Base-by-base conservation (phyloP, 441 rosid genomes). In the Euphorbia celastroides region DNA sequence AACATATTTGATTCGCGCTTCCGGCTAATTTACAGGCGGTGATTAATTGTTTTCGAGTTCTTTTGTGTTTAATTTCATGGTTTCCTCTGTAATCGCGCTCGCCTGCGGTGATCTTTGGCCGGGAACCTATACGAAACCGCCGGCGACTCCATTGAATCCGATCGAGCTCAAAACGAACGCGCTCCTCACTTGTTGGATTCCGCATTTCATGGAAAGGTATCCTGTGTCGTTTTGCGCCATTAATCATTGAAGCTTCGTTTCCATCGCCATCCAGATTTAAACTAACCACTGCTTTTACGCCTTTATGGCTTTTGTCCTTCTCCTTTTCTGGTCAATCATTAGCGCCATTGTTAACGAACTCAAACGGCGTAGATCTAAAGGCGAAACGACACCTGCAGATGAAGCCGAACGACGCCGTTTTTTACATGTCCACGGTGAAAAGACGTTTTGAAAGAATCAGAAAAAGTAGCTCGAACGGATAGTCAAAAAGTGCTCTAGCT, bases 201-300 rank as follows among this genome's bases (percentile, higher is more conserved):
- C 4, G 38, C 5, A 34, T 3, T 34, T 34, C 38, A 3, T 4
- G 4, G 38, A 34, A 34, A 34, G 11, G 12, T 1, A 38, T 38
- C 12, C 44, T 38, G 8, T 38, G 81, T 81, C 80, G 74, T 79
- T 74, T 77, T 67, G 61, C 30, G 72, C 74, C 79, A 68, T 75
- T 46, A 56, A 63, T 32, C 64, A 54, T 27, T 59, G n/a, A 19
- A 30, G 71, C 78, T 72, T 81, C 69, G 84, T 41, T 69, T 77
- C 70, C 77, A 69, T 65, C 84, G 77, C 56, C 44, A 48, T 17
- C 57, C 32, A 34, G 34, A 58, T 13, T 31, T 7, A 20, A 46
- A 62, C 59, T 26, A 42, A 20, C 14, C 58, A 11, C 64, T 61
- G 2, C 17, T 62, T 62, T 62, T 44, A n/a, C n/a, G 23, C 28